Evolutionary conservation across 305 asterid species (phyloP).

Genomic region (Solanum hybrid): DNA sequence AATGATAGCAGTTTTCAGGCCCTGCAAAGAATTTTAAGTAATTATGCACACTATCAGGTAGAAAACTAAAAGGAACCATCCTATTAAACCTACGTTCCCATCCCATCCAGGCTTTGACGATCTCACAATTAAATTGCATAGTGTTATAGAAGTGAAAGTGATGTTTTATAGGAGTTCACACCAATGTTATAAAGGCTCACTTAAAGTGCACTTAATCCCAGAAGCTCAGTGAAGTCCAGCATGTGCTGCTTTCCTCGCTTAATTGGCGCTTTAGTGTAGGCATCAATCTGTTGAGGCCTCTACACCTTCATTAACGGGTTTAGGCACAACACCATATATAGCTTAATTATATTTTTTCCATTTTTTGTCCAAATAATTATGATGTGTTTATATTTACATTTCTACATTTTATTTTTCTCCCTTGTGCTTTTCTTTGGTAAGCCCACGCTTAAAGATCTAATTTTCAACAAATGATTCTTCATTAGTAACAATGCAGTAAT

Average conservation of each 20-base stretch:
- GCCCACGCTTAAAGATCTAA: background rate
- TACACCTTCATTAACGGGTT: background rate
- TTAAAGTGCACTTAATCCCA: background rate
- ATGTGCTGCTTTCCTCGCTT: background rate
- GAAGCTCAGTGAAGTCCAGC: background rate
- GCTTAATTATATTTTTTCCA: background rate
- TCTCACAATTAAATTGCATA: background rate
- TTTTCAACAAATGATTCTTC: background rate
- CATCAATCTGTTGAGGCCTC: background rate
- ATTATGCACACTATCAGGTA: background rate
- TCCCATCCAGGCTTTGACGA: background rate
- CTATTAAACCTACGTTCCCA: background rate
- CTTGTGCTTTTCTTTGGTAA: background rate
- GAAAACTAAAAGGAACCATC: background rate
- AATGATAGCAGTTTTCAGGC: constrained; percentile 78
- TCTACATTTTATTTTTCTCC: background rate
- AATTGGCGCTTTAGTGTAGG: background rate
- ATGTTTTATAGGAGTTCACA: background rate
- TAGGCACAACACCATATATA: background rate
- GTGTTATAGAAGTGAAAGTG: background rate
- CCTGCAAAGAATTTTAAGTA: constrained; percentile 29
- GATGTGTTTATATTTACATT: background rate
- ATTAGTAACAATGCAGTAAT: background rate
- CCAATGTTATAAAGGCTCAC: background rate
- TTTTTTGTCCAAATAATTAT: background rate